A percentile compares a stretch with the other conserved stretches of the same genome.
These are phyloP conservation scores for Fusarium chuoi DNA, from an alignment of 2,329 filamentous ascomycete species.

Conservation along the genomic window DNA sequence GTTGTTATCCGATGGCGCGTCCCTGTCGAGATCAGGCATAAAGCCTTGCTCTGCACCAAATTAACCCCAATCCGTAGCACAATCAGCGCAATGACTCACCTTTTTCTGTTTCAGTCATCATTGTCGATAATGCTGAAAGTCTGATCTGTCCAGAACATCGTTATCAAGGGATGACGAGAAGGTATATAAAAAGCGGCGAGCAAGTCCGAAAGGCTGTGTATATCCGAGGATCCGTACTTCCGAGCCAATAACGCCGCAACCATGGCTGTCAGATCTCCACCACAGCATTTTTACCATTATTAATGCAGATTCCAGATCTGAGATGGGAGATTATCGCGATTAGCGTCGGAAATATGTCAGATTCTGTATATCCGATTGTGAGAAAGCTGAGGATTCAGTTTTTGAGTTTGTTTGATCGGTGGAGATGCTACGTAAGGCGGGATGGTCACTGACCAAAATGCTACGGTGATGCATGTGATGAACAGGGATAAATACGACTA, in stretches of 20 bases:
- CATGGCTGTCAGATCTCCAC: background rate
- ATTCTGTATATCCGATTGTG: slow-evolving; percentile 9
- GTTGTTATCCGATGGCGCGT: slow-evolving; percentile 21
- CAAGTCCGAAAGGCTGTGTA: background rate
- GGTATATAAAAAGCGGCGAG: slow-evolving; percentile 12
- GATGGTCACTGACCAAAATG: background rate
- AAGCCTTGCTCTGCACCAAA: slow-evolving; percentile 2
- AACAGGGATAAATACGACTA: background rate
- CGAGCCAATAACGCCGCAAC: background rate
- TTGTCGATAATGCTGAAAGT: background rate
- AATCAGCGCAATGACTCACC: background rate
- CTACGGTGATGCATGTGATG: background rate
- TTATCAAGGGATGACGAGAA: background rate
- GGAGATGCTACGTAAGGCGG: background rate
- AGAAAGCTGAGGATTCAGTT: background rate
- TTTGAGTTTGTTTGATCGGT: background rate
- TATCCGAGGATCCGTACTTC: slow-evolving; percentile 24
- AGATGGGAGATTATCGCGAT: slow-evolving; percentile 4
- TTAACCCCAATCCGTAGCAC: background rate
- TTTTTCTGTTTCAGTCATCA: slow-evolving; percentile 17
- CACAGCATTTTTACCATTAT: background rate
- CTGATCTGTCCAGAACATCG: background rate
- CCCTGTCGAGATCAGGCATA: slow-evolving; percentile 8
- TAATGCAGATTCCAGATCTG: slow-evolving; percentile 6
- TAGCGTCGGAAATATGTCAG: background rate